These are phyloP conservation scores for Penicillium paradoxum DNA, from an alignment of 495 filamentous ascomycete species.

Conservation along the genomic window DNA sequence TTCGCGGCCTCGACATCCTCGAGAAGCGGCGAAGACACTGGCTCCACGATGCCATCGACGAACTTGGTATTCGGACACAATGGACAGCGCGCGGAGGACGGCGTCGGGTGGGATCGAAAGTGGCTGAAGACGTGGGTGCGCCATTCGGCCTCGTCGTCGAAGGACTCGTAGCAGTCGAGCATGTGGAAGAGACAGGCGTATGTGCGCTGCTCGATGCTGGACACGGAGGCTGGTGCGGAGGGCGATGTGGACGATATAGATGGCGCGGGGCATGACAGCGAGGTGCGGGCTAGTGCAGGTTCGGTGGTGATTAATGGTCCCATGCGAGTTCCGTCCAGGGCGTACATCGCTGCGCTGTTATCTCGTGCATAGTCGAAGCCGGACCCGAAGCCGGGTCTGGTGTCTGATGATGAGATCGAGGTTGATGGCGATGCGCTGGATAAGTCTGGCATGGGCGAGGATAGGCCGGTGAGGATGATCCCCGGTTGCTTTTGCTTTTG, in stretches of 20 bases:
- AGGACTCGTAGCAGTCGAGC: conserved; percentile 40
- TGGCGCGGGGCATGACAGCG: conserved; percentile 20
- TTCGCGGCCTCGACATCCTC: neutral
- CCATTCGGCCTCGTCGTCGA: conserved; percentile 34
- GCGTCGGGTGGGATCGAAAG: conserved; percentile 37
- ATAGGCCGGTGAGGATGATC: conserved; percentile 15
- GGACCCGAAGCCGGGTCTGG: conserved; percentile 3
- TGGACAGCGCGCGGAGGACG: conserved; percentile 36
- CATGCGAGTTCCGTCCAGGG: conserved; percentile 23
- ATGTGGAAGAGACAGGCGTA: conserved; percentile 45
- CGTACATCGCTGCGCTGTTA: conserved; percentile 5
- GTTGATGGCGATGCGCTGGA: conserved; percentile 21
- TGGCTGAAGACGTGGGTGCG: conserved; percentile 40
- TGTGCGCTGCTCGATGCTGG: conserved; percentile 10
- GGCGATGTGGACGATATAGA: conserved; percentile 1
- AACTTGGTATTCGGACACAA: conserved; percentile 36
- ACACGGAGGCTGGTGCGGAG: neutral
- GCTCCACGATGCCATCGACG: conserved; percentile 17
- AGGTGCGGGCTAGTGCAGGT: conserved; percentile 7
- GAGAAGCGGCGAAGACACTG: conserved; percentile 1
- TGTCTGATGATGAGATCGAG: conserved; percentile 23
- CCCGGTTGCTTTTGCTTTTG: conserved; percentile 10
- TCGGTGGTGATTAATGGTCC: neutral
- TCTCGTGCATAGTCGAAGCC: neutral
- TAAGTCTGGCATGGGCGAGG: conserved; percentile 16